Evolutionary conservation across 768 basidiomycete species (phyloP).

Genomic region (Roridomyces roridus): DNA sequence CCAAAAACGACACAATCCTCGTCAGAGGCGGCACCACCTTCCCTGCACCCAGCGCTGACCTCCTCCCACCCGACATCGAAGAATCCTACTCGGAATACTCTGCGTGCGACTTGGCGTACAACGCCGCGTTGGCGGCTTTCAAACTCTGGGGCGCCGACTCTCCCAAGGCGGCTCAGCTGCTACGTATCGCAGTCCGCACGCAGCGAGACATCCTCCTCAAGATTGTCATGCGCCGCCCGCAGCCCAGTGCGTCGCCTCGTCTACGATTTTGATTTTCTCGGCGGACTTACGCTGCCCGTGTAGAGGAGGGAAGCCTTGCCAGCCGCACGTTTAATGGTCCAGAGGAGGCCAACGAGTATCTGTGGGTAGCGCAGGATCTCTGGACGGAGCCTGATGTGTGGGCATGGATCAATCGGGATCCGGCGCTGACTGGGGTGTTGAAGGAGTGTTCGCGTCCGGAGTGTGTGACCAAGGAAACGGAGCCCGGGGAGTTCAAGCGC

Average conservation of each 20-base stretch:
- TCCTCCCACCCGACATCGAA: conserved; percentile 15
- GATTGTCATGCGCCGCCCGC: conserved; percentile 33
- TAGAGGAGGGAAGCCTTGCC: conserved; percentile 28
- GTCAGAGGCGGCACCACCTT: conserved; percentile 17
- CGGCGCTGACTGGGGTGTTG: conserved; percentile 27
- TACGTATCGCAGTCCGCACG: conserved; percentile 30
- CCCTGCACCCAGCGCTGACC: background rate
- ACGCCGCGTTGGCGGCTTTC: conserved; percentile 38
- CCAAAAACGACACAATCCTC: background rate
- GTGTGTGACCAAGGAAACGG: conserved; percentile 29
- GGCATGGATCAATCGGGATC: conserved; percentile 19
- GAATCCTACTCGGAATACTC: conserved; percentile 3
- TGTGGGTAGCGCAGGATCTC: conserved; percentile 38
- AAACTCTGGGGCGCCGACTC: conserved; percentile 32
- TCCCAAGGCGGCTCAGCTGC: conserved; percentile 34
- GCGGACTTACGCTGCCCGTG: background rate
- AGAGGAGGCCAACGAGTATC: conserved; percentile 40
- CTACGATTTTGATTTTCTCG: background rate
- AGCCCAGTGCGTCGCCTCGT: conserved; percentile 26
- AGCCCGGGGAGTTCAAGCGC: conserved; percentile 34
- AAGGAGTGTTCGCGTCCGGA: conserved; percentile 29
- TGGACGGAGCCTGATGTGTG: conserved; percentile 33
- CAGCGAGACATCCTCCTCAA: conserved; percentile 36
- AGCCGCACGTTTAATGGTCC: conserved; percentile 32
- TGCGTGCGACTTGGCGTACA: conserved; percentile 26